Evolutionary conservation across 371 early-diverging fungal species (phyloP), one percentile per base, ranked within the genome.

Genomic region (Haplosporangium sp.): DNA sequence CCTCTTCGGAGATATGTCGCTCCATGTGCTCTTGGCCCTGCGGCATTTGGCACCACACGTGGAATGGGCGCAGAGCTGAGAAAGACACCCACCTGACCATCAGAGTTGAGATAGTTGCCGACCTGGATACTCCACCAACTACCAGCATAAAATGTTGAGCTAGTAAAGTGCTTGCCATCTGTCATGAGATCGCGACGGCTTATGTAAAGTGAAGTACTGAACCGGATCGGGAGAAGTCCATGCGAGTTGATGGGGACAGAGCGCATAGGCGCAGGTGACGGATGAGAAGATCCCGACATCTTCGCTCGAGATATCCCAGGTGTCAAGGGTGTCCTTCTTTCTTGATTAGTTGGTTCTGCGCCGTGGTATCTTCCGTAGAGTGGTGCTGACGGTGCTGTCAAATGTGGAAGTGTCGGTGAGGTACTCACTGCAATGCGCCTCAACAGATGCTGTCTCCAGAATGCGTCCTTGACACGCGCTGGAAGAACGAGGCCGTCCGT

Each of bases 101-200:
- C 64, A 14, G 64, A 20, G 55, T 67, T 67, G 18, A 77, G 64
- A 18, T 67, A 67, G 47, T 77, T 72, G 16, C 72, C 72, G 4
- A 77, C 79, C 29, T 77, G 79, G 40, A 77, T 72, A 20, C 79
- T 77, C 79, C 79, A 77, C 79, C 79, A 77, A 47, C 79, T 77
- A 9, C 79, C 79, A 1, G 64, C 79, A 62, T 77, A 77, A 53
- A 77, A 77, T 9, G 72, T 72, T 18, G 79, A 77, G 50, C 58
- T 68, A 9, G 79, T 77, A 42, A 77, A 77, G 42, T 77, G 68
- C 38, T 77, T 77, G 9, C 79, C 73, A 41, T 77, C 79, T 7
- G 79, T 72, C 72, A 77, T 68, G 10, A 77, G 51, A 20, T 77
- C 79, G 1, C 72, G 79, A 8, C 73, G 72, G 52, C 79, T 77